Evolutionary conservation across 306 rosid genomes (phyloP), one percentile per base, ranked within the genome.

Genomic region (Calophaca sinica): DNA sequence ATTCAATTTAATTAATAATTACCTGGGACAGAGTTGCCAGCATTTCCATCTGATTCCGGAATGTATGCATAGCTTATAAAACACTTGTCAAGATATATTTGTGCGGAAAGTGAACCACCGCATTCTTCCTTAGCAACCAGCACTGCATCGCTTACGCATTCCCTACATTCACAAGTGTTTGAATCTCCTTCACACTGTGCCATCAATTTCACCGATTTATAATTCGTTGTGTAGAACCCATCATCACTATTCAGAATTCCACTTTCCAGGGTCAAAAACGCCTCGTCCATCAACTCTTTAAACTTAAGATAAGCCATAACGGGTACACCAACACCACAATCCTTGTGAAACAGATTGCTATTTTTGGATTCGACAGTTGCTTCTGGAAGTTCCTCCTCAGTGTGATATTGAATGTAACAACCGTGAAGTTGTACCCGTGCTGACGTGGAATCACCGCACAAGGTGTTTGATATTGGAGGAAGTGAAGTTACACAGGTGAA

Each of bases 401-500:
- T 77, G 33, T 83, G 66, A 62, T 90, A 93, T 11, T 69, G 84
- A 38, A 83, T 3, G 48, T 88, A 90, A 81, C 98, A 93, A 5
- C 94, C 89, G 5, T 36, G 41, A 31, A 89, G 88, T 74, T 90
- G 98, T 8, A 90, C 79, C 11, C 98, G 81, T 41, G 86, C 94
- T 0, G 87, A 69, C 4, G 6, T 20, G 12, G 94, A 79, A 12
- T 68, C 73, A 6, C 55, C 15, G 60, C 93, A 93, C 79, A 84
- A 46, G 26, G 51, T 57, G 84, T 75, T 86, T 2, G 90, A 86
- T 26, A 83, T 73, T 1, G 67, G 70, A 4, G 85, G 72, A 3
- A 87, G 74, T 3, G 60, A 15, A 50, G 38, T 83, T 2, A 93
- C 91, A 12, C 98, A 93, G 77, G 26, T 49, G 72, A 74, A 69